Base-by-base conservation (phyloP, 2,329 filamentous ascomycete species). In the Aspergillus calidoustus region DNA sequence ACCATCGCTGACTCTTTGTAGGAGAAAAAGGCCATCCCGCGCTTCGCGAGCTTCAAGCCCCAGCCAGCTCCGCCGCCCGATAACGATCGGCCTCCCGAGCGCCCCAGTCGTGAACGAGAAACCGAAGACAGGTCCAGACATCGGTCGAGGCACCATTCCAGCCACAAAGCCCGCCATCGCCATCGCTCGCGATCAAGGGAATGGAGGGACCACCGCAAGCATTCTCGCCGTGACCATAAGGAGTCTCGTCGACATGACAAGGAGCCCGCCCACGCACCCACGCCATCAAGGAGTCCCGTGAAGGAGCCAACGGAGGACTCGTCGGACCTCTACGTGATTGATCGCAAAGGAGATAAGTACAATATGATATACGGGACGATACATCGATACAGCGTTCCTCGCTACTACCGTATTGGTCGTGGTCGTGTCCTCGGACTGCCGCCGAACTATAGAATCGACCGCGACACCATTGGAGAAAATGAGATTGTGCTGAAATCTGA, bases 321-420 rank as follows among this genome's bases (percentile, higher is more conserved):
- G 7, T 58, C 66, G 4, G 70, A 72, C 30, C 72, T 83, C 3
- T 93, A 86, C 73, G 69, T 86, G 49, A 70, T 91, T 55, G 94
- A 98, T 76, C 86, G 81, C 47, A 88, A 87, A 70, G 93, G 94
- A 0, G 94, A 98, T 70, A 80, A 84, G 4, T 84, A 92, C 52
- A 92, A 95, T 66, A 76, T 90, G 49, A 84, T 84, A 28, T 97
- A 93, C 73, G 91, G 91, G 2, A 84, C 86, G 30, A 83, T 91
- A 44, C 88, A 97, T 72, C 86, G 86, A 41, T 91, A 90, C 66
- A 85, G 84, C 57, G 79, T 96, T 11, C 92, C 93, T 0, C 70
- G 77, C 2, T 97, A 96, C 72, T 83, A 84, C 63, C 88, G 92
- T 6, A 80, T 80, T 63, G 91, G 92, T 15, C 80, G 81, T 59